Conservation (phyloP, 805 yeast genomes). For the Babjeviella inositovora region DNA sequence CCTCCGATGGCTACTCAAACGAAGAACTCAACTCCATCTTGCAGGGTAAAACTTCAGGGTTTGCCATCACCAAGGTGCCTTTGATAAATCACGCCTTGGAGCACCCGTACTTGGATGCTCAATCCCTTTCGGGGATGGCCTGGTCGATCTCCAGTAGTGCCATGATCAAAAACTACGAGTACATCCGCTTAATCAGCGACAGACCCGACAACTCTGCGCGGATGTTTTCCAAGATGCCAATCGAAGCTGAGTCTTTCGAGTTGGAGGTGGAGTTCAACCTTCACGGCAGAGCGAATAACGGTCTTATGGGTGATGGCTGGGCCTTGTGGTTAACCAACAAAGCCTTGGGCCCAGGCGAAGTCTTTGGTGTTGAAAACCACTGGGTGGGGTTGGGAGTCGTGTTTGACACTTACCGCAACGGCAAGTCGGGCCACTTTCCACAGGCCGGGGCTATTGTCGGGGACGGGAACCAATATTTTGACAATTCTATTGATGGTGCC, state of each 20-base stretch:
- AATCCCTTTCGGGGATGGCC: no score
- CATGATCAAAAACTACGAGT: constrained; percentile 14
- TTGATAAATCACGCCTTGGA: no score
- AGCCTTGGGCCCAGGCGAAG: constrained; percentile 20
- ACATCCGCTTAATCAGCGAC: constrained; percentile 15
- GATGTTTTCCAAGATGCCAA: constrained; percentile 15
- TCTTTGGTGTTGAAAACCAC: constrained; percentile 19
- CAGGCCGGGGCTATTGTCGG: constrained; percentile 21
- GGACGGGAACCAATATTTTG: constrained; percentile 14
- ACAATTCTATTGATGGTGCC: constrained; percentile 19
- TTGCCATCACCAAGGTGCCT: no score
- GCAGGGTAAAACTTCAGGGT: no score
- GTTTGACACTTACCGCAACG: constrained; percentile 24
- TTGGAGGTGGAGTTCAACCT: constrained; percentile 25
- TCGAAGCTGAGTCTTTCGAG: constrained; percentile 23
- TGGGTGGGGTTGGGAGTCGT: constrained; percentile 24
- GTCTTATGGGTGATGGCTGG: constrained; percentile 21
- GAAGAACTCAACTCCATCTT: no score
- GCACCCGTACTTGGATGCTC: no score
- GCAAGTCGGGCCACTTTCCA: constrained; percentile 21
- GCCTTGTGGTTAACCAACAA: constrained; percentile 22
- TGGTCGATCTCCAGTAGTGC: constrained; percentile 20
- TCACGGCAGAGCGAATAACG: constrained; percentile 8
- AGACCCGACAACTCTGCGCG: constrained; percentile 18
- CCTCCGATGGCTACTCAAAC: constrained; percentile 6